Evolutionary conservation across 2,329 filamentous ascomycete species (phyloP), one percentile per base, ranked within the genome.

Genomic region (Emmonsia crescens): DNA sequence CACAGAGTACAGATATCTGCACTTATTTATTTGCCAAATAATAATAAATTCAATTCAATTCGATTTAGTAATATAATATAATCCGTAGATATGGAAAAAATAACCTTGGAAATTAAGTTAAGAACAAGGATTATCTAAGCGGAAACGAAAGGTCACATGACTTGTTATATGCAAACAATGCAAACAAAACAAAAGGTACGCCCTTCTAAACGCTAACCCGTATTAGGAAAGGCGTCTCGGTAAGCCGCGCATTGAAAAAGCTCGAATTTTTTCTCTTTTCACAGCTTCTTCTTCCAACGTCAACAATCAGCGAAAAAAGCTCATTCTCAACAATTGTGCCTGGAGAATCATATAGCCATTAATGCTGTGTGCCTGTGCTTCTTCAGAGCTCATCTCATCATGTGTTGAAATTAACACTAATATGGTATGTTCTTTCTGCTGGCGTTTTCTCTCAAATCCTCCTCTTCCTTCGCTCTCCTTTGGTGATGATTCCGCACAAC

Each of bases 401-500:
- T 38, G 33, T 21, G 33, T 44, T 27, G 24, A 9, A 19, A 6
- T 54, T 10, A n/a, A 5, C 24, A 64, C 62, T 63, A 63, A 58
- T 33, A 65, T 69, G 72, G 73, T 74, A 70, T 72, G 73, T 66
- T 60, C 59, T 12, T 61, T 60, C 31, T 59, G 62, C 60, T 29
- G 57, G 52, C 61, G 59, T 62, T 65, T 61, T 62, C 62, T 55
- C 60, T 27, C 49, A 44, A 16, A n/a, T n/a, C n/a, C n/a, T n/a
- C 65, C 60, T 66, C 40, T 56, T 57, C 63, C 66, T 68, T 67
- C 64, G 65, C 67, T 72, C 79, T 16, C 3, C 10, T 77, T 66
- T 77, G 75, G 74, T 91, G 89, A 93, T 93, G 89, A 92, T 86
- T 91, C 19, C 78, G 76, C 75, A 80, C 79, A 87, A 91, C 88